Percentiles rank a stretch among this genome's conserved stretches.
These are phyloP conservation scores for Arachis hypogaea DNA, from an alignment of 306 rosid species.

Conservation along the genomic window DNA sequence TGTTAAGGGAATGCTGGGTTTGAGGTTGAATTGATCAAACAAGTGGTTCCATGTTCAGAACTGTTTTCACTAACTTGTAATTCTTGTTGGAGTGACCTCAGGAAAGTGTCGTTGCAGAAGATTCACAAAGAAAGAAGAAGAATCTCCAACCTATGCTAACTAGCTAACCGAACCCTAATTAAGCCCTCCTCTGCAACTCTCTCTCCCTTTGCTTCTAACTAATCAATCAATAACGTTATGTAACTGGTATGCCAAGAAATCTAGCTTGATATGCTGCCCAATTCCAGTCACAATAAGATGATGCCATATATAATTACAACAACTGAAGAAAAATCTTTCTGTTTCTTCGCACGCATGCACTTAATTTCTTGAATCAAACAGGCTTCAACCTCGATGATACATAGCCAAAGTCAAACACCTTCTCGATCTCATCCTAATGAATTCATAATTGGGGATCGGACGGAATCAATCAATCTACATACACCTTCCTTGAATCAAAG, in stretches of 20 bases:
- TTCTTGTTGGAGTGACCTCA: slow-evolving; percentile 26
- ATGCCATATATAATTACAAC: slow-evolving; percentile 37
- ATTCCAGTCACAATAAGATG: slow-evolving; percentile 24
- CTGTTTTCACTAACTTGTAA: slow-evolving; percentile 23
- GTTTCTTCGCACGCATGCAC: slow-evolving; percentile 26
- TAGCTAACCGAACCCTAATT: no score
- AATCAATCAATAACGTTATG: slow-evolving; percentile 26
- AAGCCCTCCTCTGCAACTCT: slow-evolving; percentile 59
- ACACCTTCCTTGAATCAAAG: slow-evolving; percentile 36
- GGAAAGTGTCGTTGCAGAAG: slow-evolving; percentile 63
- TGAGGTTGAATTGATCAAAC: slow-evolving; percentile 53
- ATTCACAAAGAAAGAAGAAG: slow-evolving; percentile 37
- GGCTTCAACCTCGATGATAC: no score
- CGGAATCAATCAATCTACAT: slow-evolving; percentile 18
- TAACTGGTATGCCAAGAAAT: slow-evolving; percentile 40
- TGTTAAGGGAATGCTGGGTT: slow-evolving; percentile 41
- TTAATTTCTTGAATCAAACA: no score
- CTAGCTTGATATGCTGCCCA: slow-evolving; percentile 26
- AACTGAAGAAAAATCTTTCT: slow-evolving; percentile 24
- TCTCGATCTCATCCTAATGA: no score
- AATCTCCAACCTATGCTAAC: slow-evolving; percentile 42
- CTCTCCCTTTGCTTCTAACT: slow-evolving; percentile 38
- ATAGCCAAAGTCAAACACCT: neutral
- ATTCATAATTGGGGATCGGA: no score
- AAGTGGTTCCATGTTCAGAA: slow-evolving; percentile 47